phyloP scores from a whole-genome alignment of 257 asterid species.

The Echites panduratus region DNA sequence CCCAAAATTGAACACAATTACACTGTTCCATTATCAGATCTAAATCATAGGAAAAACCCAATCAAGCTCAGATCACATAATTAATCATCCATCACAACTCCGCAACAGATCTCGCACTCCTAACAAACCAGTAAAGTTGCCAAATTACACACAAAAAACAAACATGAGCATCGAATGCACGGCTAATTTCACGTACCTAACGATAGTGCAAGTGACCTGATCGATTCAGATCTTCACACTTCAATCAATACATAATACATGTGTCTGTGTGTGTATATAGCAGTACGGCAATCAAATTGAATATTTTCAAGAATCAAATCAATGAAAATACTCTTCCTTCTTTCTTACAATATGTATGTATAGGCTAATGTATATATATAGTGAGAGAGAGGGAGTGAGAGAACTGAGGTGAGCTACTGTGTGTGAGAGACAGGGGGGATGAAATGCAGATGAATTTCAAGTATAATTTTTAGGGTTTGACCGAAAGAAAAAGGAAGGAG shows the following conservation, averaged over 20 bases:
- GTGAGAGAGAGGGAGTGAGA: not conserved
- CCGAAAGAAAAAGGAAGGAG: not conserved
- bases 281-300: not conserved
- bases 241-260: not conserved
- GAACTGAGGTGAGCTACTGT: not conserved
- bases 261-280: not conserved
- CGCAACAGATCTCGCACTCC: not conserved
- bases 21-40: conserved; percentile 14
- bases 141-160: not conserved
- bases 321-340: not conserved
- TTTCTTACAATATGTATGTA: not conserved
- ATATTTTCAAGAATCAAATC: not conserved
- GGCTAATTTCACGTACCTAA: not conserved
- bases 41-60: not conserved
- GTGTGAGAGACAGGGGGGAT: not conserved
- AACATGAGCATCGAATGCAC: not conserved
- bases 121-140: not conserved
- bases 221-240: conserved; percentile 8
- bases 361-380: not conserved
- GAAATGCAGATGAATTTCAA: conserved; percentile 1
- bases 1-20: not conserved
- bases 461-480: not conserved
- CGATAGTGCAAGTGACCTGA: not conserved
- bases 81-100: not conserved
- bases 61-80: conserved; percentile 4